Conservation (phyloP, 1,284 basidiomycete species). For the Blastosporella zonata region DNA sequence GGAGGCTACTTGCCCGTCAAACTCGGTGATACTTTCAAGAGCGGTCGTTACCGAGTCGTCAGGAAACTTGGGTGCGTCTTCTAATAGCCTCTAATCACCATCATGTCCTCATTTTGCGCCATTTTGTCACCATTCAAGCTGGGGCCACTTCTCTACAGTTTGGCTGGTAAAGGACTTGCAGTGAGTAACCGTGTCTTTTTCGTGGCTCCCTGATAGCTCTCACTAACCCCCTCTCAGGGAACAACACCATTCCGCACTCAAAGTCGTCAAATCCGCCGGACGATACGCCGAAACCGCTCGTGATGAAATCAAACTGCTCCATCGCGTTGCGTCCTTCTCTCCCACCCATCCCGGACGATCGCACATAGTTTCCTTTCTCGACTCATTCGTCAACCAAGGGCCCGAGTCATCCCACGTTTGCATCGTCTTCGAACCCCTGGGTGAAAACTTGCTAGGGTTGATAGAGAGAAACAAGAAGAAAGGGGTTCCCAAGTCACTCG, state of each 20-base stretch:
- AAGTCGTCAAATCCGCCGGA: conserved; percentile 88
- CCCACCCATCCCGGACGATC: conserved; percentile 65
- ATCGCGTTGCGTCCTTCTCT: conserved; percentile 72
- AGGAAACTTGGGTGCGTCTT: conserved; percentile 75
- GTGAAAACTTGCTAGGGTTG: conserved; percentile 82
- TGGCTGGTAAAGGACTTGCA: conserved; percentile 76
- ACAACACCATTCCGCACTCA: conserved; percentile 81
- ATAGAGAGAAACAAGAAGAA: conserved; percentile 86
- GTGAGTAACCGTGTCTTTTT: conserved; percentile 40
- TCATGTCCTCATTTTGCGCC: conserved; percentile 15
- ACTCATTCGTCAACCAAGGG: conserved; percentile 73
- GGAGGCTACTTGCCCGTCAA: conserved; percentile 81
- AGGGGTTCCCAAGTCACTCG: conserved; percentile 77
- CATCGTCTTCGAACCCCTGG: conserved; percentile 89
- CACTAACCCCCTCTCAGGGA: conserved; percentile 33
- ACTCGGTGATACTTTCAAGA: conserved; percentile 77
- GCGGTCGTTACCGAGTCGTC: conserved; percentile 74
- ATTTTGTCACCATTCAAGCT: conserved; percentile 42
- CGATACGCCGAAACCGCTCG: conserved; percentile 86
- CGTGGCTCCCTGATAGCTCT: conserved; percentile 14
- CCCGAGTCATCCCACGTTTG: conserved; percentile 78
- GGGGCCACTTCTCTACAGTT: conserved; percentile 90
- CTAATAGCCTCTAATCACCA: conserved; percentile 10
- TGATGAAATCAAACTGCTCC: conserved; percentile 88
- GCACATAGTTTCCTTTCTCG: conserved; percentile 82